Evolutionary conservation across 352 stramenopile species (phyloP), one percentile per base, ranked within the genome.

Genomic region (Phytopythium litorale): DNA sequence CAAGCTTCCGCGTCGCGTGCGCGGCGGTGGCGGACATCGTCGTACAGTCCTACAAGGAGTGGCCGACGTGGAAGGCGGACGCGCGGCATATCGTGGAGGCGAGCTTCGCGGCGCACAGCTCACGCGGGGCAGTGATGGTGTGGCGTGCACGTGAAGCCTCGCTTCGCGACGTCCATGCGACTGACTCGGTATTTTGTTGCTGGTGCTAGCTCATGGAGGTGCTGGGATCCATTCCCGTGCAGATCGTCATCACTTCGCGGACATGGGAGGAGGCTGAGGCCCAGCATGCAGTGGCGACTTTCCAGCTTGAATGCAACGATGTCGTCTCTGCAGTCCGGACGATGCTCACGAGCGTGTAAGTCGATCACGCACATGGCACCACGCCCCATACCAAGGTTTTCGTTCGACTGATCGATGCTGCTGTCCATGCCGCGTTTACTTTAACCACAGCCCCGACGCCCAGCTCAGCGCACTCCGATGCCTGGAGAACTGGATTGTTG

Each of bases 401-500:
- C 11, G 46, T 35, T 15, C 18, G 45, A 51, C 9, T 32, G n/a
- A 32, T 23, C 0, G 30, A 51, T 63, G n/a, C 63, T 38, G 33
- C 33, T 38, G 4, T 35, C 15, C n/a, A 49, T 61, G 28, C 56
- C 12, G 7, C 28, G 33, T 57, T 30, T 50, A 18, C 30, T 28
- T 7, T 28, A 49, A 56, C 32, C 54, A 30, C 53, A 88, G 79
- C 32, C 71, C 77, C 21, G 55, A 79, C 28, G 65, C 72, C 16
- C 68, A 64, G 9, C 68, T 59, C 30, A 73, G 55, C 53, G 81
- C 79, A 12, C 62, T 92, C 25, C 76, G 72, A 23, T 92, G 84
- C 38, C 62, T 92, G 11, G 81, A 90, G 62, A 76, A 65, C 21
- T 92, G 84, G 84, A 66, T 84, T 52, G 57, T 86, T 19, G 84